Conservation (phyloP, 2,329 filamentous ascomycete genomes). For the Hypoxylon sp. region DNA sequence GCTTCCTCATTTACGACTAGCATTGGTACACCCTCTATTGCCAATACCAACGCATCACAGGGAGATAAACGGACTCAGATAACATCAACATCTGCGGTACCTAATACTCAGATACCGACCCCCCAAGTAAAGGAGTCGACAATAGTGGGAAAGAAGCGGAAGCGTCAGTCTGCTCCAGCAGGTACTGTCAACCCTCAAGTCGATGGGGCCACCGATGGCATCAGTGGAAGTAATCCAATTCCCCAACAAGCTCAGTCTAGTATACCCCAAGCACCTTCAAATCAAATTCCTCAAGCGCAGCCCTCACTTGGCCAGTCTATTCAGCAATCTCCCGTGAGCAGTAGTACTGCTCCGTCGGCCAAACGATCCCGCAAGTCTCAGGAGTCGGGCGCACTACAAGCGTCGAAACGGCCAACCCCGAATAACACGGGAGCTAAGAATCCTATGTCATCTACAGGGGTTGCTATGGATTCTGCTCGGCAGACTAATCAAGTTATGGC, state of each 20-base stretch:
- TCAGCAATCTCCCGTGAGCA: conserved; percentile 43
- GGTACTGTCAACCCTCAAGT: conserved; percentile 28
- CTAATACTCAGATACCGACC: conserved; percentile 37
- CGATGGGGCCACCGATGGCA: conserved; percentile 35
- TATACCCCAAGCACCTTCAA: conserved; percentile 36
- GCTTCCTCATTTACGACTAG: conserved; percentile 35
- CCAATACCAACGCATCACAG: conserved; percentile 39
- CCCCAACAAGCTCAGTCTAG: conserved; percentile 44
- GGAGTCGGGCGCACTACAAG: conserved; percentile 45
- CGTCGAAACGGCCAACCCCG: conserved; percentile 47
- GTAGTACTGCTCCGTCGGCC: conserved; percentile 42
- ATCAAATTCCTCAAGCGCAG: conserved; percentile 43
- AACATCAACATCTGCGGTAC: conserved; percentile 27
- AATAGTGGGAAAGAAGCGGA: conserved; percentile 54
- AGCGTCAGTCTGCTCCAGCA: conserved; percentile 49
- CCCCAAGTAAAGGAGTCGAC: conserved; percentile 52
- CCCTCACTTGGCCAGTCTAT: conserved; percentile 40
- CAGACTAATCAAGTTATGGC: conserved; percentile 42
- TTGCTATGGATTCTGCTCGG: conserved; percentile 42
- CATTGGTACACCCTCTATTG: conserved; percentile 32
- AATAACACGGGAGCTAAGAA: conserved; percentile 46
- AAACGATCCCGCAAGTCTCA: conserved; percentile 54
- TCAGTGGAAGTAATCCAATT: conserved; percentile 26
- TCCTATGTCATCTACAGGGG: conserved; percentile 36
- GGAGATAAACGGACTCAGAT: conserved; percentile 45